Base-by-base conservation (phyloP, 768 basidiomycete species). In the Asterophora lycoperdoides region DNA sequence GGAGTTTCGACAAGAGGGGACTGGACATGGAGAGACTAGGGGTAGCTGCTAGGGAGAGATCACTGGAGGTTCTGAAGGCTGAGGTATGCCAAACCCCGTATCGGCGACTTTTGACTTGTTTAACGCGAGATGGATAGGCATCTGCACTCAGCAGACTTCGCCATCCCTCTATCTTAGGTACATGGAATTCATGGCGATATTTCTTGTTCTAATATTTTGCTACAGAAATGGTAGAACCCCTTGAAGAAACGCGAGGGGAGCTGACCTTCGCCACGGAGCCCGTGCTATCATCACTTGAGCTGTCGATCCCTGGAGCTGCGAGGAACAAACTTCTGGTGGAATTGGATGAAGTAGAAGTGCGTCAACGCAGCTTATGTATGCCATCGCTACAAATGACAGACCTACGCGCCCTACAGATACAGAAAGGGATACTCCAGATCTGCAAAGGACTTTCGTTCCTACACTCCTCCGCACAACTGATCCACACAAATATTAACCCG, bases 191-290 rank as follows among this genome's bases (percentile, higher is more conserved):
- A 10, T 48, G 13, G 34, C 15, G 34, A n/a, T 1, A 37, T 23
- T 15, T 18, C 44, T 15, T 33, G 58, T 39, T 50, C 51, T 48
- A 51, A 49, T 38, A 42, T 41, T 11, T 14, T 43, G 37, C n/a
- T 26, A 33, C 65, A 92, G 95, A 98, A 72, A 90, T 97, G 85
- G 93, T 95, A 23, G 96, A 99, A 68, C 95, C 96, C 19, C 70
- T 96, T 39, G 93, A 97, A 62, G 95, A 99, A 67, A 88, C 93
- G 0, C 75, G 95, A 48, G 86, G 72, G 32, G 89, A 95, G 58
- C 73, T 98, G 34, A 82, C 86, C 34, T 98, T 97, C 60, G 95
- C 94, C 7, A 96, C 96, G 1, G 96, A 99, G 61, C 86, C 86
- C 26, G 72, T 98, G 28, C 68, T 90, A 8, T 87, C 92, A 0